Evolutionary conservation across 208 protist species (phyloP), one percentile per base, ranked within the genome.

Genomic region (Crithidia expoeki): DNA sequence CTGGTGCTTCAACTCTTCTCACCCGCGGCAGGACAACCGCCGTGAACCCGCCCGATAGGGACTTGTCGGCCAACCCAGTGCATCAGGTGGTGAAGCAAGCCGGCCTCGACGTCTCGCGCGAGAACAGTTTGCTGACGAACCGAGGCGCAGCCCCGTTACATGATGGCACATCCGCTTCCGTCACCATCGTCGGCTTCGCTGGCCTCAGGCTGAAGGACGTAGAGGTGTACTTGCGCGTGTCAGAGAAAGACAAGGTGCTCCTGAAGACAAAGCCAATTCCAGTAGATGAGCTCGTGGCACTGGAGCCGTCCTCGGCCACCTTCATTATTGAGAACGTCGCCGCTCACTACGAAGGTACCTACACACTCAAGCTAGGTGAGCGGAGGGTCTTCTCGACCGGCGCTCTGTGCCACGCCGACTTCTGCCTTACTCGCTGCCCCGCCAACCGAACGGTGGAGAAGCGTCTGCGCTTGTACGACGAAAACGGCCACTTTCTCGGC

Each of bases 391-490:
- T 83, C 34, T 30, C 58, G 46, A 64, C 73, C 1, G 72, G 51
- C 12, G 49, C 70, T 33, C 38, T 95, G 9, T 92, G 80, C 70
- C 79, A 80, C 65, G 81, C 79, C n/a, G 86, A 91, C 56, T 92
- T 95, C 67, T 81, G 72, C 67, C 28, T 95, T 44, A 30, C 72
- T 0, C 68, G 74, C 23, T 89, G 85, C 58, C 65, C 68, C 10
- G 49, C 55, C 1, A 75, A 74, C 32, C 46, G 46, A n/a, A 81
- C 60, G 10, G 73, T 63, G 28, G 74, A 69, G 32, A 86, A 85
- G 66, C 81, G 69, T 0, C 79, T 92, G 44, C 85, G 80, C 28
- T 63, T 93, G 27, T 93, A 93, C 70, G 63, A 85, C 62, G 80
- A 86, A 55, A 75, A 71, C 34, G 56, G 72, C 27, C 60, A 79